Evolutionary conservation across 148 eudicot genomes (phyloP), one percentile per base, ranked within the genome.

Genomic region (Rhododendron molle): DNA sequence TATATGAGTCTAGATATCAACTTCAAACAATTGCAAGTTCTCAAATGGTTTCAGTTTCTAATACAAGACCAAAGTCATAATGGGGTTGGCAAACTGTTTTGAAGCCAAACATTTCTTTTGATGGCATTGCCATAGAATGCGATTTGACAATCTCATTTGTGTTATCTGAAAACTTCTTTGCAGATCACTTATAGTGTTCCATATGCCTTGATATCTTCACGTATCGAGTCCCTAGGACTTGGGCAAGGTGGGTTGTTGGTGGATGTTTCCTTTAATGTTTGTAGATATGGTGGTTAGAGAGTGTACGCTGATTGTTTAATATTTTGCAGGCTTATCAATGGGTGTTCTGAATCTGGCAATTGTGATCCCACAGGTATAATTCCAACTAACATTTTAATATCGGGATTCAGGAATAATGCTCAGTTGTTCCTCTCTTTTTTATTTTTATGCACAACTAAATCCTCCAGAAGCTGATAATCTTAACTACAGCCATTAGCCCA

Each of bases 101-200:
- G 67, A n/a, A 49, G 26, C 43, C 14, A 38, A 28, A 65, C 72
- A 69, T 50, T 50, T 6, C 18, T 47, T 7, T 7, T 7, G 38
- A 71, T 71, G 65, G 65, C 28, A 14, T 77, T 83, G 62, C n/a
- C 26, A 78, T 72, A 15, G 36, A 74, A 56, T 73, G 74, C 12
- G 60, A 56, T 83, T 72, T 78, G 67, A 80, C 80, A 49, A 38
- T 38, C 12, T 79, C 43, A 65, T 50, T 36, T 78, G 62, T 47
- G 43, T 18, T 72, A 36, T 49, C 44, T 72, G 30, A 32, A 79
- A 80, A 46, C 60, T 38, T 78, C 21, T 76, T 85, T 97, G 90
- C 94, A 97, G 99, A 92, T 97, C 85, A 97, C 99, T 80, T 97
- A 95, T 74, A 97, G 99, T 88, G 94, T 97, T 30, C 99, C 99